Evolutionary conservation across 2,329 filamentous ascomycete genomes (phyloP).

Genomic region (Stagonosporopsis cucurbitacearum): DNA sequence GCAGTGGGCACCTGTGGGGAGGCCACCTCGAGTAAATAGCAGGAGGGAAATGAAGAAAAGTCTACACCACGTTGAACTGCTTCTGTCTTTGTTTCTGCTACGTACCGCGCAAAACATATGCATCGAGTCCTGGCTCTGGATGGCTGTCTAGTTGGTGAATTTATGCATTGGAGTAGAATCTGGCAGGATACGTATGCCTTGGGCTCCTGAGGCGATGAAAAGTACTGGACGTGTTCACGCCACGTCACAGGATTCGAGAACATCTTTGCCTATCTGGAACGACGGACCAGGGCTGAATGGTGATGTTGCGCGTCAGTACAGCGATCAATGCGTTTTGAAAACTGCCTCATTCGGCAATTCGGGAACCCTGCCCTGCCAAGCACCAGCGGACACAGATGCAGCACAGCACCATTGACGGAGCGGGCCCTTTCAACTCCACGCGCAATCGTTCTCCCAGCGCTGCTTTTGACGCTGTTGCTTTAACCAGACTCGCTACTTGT

Average conservation of each 20-base stretch:
- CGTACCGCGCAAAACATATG: background rate
- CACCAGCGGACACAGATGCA: slow-evolving; percentile 36
- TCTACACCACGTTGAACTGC: slow-evolving; percentile 13
- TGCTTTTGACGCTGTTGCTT: background rate
- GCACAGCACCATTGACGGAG: slow-evolving; percentile 10
- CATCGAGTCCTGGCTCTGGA: background rate
- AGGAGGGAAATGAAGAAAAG: slow-evolving; percentile 38
- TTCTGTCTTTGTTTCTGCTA: background rate
- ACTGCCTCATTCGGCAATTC: slow-evolving; percentile 28
- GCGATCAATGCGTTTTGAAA: slow-evolving; percentile 28
- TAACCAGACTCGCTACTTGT: background rate
- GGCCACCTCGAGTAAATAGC: slow-evolving; percentile 42
- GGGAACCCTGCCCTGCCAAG: slow-evolving; percentile 41
- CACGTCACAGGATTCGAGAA: background rate
- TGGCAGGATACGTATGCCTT: too few relatives aligned
- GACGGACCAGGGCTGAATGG: slow-evolving; percentile 3
- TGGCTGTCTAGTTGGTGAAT: background rate
- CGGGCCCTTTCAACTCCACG: slow-evolving; percentile 10
- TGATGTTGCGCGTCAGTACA: slow-evolving; percentile 31
- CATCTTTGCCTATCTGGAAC: background rate
- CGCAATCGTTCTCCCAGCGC: slow-evolving; percentile 13
- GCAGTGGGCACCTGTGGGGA: slow-evolving; percentile 38
- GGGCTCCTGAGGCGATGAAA: background rate
- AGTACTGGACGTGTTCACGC: background rate
- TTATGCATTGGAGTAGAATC: background rate